Evolutionary conservation across 441 rosid genomes (phyloP).

Genomic region (Corymbia calophylla): DNA sequence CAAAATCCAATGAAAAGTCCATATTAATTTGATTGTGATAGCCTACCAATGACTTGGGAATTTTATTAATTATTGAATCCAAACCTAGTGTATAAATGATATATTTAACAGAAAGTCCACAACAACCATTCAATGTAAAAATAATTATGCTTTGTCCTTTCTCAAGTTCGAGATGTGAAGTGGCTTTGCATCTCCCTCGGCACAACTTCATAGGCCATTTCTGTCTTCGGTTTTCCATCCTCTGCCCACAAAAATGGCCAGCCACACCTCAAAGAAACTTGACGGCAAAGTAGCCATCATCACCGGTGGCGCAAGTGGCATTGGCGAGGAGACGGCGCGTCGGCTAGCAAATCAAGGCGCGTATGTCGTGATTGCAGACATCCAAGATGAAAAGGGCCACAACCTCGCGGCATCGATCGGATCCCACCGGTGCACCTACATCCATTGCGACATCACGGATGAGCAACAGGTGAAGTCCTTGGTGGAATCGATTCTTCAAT

Average conservation of each 20-base stretch:
- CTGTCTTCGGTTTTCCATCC: neutral
- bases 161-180: neutral
- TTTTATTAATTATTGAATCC: neutral
- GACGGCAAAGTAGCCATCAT: too few species aligned
- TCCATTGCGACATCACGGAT: neutral
- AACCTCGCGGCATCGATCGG: neutral
- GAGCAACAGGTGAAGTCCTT: neutral
- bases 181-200: neutral
- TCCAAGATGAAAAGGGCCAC: neutral
- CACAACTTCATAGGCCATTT: neutral
- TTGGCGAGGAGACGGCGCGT: neutral
- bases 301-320: neutral
- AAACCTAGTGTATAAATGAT: fast-evolving
- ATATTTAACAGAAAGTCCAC: neutral
- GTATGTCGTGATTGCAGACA: neutral
- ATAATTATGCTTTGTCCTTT: neutral
- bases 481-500: neutral
- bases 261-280: too few species aligned
- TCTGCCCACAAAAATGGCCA: neutral
- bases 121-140: neutral
- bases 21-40: neutral
- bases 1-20: neutral
- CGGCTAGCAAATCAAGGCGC: neutral
- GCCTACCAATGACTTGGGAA: neutral
- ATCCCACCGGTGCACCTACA: neutral